Evolutionary conservation across 371 early-diverging fungal genomes (phyloP), one percentile per base, ranked within the genome.

Genomic region (Blakeslea trispora): DNA sequence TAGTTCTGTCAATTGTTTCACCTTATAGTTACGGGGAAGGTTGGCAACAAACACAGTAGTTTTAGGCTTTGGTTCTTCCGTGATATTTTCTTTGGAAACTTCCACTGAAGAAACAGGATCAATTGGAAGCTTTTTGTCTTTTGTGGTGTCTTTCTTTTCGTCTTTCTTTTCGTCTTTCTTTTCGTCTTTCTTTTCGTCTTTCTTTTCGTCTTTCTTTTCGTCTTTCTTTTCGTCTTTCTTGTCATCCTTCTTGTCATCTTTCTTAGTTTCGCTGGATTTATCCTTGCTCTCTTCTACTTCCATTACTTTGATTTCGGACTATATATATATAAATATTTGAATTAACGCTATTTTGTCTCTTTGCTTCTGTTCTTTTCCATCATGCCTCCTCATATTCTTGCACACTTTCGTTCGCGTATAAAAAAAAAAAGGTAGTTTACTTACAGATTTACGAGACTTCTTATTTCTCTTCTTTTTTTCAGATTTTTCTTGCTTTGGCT

Each of bases 11-110:
- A 97, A 81, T 34, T 81, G 87, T 8, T 85, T 89, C 59, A 89
- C 88, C 34, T 85, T 83, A 51, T 91, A 81, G 39, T 86, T 72
- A 74, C 89, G 96, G 34, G 98, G 96, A 47, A 97, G 79, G 81
- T 96, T 97, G 59, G 94, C 92, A 55, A 97, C 92, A 78, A 93
- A 97, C 39, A 94, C 77, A 15, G 88, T 86, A 7, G 89, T 94
- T 61, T 89, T 86, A 46, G 91, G 90, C 23, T 84, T 53, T 37
- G 43, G 17, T 39, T 50, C 48, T 40, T 37, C 17, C 7, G 42
- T 13, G 5, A 17, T 14, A 37, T 37, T 31, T 21, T 49, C 45
- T 22, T 24, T 24, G n/a, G 45, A 23, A 19, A 42, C 35, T 14
- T 57, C 58, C 11, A 43, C 52, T 23, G 54, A 48, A 24, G 43